Conservation (phyloP, 805 yeast genomes). For the Schizosaccharomyces osmophilus region DNA sequence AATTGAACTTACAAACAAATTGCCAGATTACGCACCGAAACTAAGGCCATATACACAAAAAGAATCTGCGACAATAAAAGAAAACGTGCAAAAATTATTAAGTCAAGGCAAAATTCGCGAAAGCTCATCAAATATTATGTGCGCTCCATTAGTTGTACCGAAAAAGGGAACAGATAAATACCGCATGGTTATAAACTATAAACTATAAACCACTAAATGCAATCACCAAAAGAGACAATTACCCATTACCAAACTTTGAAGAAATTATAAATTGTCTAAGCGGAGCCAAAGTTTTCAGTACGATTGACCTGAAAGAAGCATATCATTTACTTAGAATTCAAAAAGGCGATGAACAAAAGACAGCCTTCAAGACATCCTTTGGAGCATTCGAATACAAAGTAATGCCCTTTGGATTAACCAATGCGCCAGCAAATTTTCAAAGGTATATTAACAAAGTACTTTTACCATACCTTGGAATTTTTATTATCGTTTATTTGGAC, state of each 20-base stretch:
- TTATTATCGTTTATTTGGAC: slow-evolving; percentile 10
- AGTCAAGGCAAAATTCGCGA: too few relatives aligned
- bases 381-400: too few relatives aligned
- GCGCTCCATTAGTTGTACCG: too few relatives aligned
- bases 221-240: slow-evolving; percentile 6
- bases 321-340: slow-evolving; percentile 5
- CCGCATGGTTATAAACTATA: slow-evolving; percentile 9
- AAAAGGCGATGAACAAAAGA: slow-evolving; percentile 6
- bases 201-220: slow-evolving; percentile 7
- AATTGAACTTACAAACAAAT: too few relatives aligned
- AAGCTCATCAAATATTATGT: background rate
- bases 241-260: slow-evolving; percentile 7
- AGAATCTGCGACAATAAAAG: too few relatives aligned
- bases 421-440: slow-evolving; percentile 13
- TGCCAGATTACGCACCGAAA: too few relatives aligned
- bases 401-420: too few relatives aligned
- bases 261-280: slow-evolving; percentile 5
- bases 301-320: slow-evolving; percentile 6
- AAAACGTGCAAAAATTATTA: too few relatives aligned
- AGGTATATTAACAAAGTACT: slow-evolving; percentile 4
- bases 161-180: slow-evolving; percentile 7
- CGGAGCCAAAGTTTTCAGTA: slow-evolving; percentile 5
- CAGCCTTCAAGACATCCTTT: slow-evolving; percentile 9
- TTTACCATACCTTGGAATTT: slow-evolving; percentile 3
- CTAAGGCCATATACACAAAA: too few relatives aligned